These are phyloP conservation scores for Schizosaccharomyces japonicus DNA, from an alignment of 805 yeast species.

Conservation along the genomic window DNA sequence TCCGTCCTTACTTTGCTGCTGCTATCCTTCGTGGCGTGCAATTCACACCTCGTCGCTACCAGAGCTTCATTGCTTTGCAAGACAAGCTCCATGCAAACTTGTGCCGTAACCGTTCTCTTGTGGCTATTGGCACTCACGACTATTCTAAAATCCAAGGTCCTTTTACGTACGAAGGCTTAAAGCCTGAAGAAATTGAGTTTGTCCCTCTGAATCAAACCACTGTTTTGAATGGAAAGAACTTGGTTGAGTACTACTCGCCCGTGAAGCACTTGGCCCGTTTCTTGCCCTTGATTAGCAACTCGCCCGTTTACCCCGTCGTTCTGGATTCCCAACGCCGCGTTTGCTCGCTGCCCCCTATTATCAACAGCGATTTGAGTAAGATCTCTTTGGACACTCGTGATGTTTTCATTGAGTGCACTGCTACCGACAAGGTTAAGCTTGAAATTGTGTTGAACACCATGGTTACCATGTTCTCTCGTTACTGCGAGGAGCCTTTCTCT, in stretches of 20 bases:
- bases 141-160: slow-evolving; percentile 57
- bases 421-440: slow-evolving; percentile 82
- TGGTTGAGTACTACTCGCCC: slow-evolving; percentile 73
- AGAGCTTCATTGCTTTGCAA: slow-evolving; percentile 84
- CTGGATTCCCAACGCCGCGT: slow-evolving; percentile 53
- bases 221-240: slow-evolving; percentile 44
- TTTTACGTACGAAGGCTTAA: slow-evolving; percentile 65
- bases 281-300: slow-evolving; percentile 65
- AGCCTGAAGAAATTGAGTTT: slow-evolving; percentile 44
- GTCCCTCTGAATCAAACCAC: slow-evolving; percentile 20
- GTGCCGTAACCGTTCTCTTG: slow-evolving; percentile 91
- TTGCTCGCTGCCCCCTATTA: slow-evolving; percentile 88
- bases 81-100: slow-evolving; percentile 86
- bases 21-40: slow-evolving; percentile 72
- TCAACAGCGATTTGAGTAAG: slow-evolving; percentile 78
- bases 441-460: slow-evolving; percentile 78
- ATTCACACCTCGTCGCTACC: slow-evolving; percentile 67
- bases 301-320: slow-evolving; percentile 78
- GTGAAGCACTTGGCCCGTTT: slow-evolving; percentile 79
- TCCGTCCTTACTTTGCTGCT: slow-evolving; percentile 85
- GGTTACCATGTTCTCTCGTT: slow-evolving; percentile 86
- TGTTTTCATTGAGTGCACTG: slow-evolving; percentile 82
- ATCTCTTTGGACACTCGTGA: slow-evolving; percentile 64
- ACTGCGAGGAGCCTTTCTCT: slow-evolving; percentile 50
- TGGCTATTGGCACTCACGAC: slow-evolving; percentile 97